Base-by-base conservation (phyloP, 2,329 filamentous ascomycete genomes). In the Talaromyces piceae region DNA sequence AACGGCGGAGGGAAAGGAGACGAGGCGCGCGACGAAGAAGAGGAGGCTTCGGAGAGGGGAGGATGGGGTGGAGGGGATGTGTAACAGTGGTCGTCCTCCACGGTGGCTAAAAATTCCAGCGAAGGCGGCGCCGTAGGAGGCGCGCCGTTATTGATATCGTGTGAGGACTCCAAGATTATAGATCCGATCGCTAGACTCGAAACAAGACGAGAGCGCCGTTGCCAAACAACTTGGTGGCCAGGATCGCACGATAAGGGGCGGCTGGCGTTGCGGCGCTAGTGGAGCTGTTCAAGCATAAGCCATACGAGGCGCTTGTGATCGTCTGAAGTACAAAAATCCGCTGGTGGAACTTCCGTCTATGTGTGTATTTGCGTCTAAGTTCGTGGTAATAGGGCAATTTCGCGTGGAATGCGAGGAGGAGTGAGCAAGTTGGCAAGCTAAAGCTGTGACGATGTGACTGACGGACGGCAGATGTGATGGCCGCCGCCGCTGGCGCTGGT, bases 1-100 rank as follows among this genome's bases (percentile, higher is more conserved):
- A 84, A 84, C 55, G 81, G 78, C 56, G 81, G 81, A 56, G 81
- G 81, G 52, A 73, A 69, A 52, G 73, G 71, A 54, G 79, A 80
- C 57, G 79, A 74, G 65, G 74, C 71, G 66, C 67, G 68, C 45
- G 76, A 73, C 39, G 74, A 69, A 45, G 77, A 73, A 37, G 74
- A 68, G 56, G 73, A 73, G 50, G 71, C 64, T 59, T 67, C 65
- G 28, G 65, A 65, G 50, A 57, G 61, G 31, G 66, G 69, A 22
- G 65, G 66, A 59, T 67, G 68, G 46, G 63, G 62, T 50, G 70
- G 70, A 54, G 67, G 68, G 50, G 63, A 63, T 47, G 63, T 68
- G 62, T 68, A 68, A 55, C 63, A 66, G 45, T 47, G 43, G 55
- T 66, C 61, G 61, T 67, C 67, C 64, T 74, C 70, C 65, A 61